Base-by-base conservation (phyloP, 2,329 filamentous ascomycete species). In the Apiospora marii region DNA sequence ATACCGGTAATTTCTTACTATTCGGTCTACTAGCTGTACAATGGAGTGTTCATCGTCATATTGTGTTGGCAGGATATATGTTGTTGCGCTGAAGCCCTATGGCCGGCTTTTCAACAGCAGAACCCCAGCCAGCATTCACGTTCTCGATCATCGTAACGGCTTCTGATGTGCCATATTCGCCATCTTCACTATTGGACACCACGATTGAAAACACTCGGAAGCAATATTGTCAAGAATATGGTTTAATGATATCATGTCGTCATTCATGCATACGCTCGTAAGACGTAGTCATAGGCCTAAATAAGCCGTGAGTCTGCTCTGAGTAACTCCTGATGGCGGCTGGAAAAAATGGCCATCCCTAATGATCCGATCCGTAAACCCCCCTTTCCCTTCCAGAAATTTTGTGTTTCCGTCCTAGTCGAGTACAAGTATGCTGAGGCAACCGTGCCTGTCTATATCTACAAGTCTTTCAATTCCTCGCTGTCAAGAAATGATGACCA, bases 371-470 rank as follows among this genome's bases (percentile, higher is more conserved):
- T 61, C 58, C 58, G 67, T 68, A 12, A 44, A 46, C 49, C 37
- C 68, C 68, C 68, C 68, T 70, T 44, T 19, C 19, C 49, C 46
- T 27, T 48, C 68, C 68, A 14, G 19, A 70, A 48, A 30, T 70
- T 70, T 70, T 43, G 43, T 53, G 34, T 48, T n/a, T 44, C 68
- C 68, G 68, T 43, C 68, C 34, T 70, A 70, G 48, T 70, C 68
- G 37, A 70, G 37, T 70, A 70, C 68, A 58, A 70, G 48, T 51
- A 51, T 41, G 46, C 68, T n/a, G 67, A 37, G 48, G 68, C 46
- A 48, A 48, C 24, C 48, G 30, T 70, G 68, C 68, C 68, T 53
- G 68, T 70, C 68, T 70, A 70, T 70, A 70, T 70, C 68, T 70
- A 70, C 68, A 70, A 44, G 44, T 68, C 41, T 44, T 68, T 44